A percentile compares a stretch with the other conserved stretches of the same genome.
These are phyloP conservation scores for Ochetophila trinervis DNA, from an alignment of 306 rosid genomes.

Conservation along the genomic window DNA sequence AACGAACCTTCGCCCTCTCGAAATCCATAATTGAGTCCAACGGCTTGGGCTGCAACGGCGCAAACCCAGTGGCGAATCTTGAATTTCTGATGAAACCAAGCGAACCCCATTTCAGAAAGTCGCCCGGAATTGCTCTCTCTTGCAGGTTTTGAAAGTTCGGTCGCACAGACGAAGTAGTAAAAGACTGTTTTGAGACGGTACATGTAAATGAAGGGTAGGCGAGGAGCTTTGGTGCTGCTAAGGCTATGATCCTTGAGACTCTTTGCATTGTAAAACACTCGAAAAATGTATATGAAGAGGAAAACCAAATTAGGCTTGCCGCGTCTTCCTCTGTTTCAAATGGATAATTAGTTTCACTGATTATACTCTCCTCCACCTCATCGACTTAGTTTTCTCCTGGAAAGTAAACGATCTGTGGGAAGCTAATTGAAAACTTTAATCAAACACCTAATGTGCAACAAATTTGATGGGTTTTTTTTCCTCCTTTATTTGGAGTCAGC, in stretches of 20 bases:
- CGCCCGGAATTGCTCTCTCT: constrained; percentile 35
- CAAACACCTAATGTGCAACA: constrained; percentile 8
- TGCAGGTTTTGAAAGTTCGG: constrained; percentile 31
- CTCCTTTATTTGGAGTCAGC: no score
- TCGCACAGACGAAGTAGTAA: constrained; percentile 28
- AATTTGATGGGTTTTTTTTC: no score
- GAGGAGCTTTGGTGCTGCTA: constrained; percentile 15
- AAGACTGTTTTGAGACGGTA: constrained; percentile 15
- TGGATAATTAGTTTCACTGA: neutral
- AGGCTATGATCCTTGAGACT: constrained; percentile 32
- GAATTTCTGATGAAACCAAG: constrained; percentile 64
- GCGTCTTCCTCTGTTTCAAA: neutral
- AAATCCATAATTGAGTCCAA: constrained; percentile 74
- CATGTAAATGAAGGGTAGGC: constrained; percentile 10
- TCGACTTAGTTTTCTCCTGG: no score
- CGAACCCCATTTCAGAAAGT: constrained; percentile 71
- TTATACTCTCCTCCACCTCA: no score
- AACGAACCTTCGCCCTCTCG: constrained; percentile 59
- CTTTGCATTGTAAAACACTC: constrained; percentile 40
- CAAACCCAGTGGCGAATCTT: constrained; percentile 73
- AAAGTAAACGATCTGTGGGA: neutral
- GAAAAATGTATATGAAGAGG: neutral
- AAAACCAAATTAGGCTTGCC: neutral
- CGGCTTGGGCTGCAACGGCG: constrained; percentile 71
- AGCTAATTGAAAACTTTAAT: neutral